Evolutionary conservation across 2,329 filamentous ascomycete species (phyloP).

Genomic region (Emergomyces orientalis): DNA sequence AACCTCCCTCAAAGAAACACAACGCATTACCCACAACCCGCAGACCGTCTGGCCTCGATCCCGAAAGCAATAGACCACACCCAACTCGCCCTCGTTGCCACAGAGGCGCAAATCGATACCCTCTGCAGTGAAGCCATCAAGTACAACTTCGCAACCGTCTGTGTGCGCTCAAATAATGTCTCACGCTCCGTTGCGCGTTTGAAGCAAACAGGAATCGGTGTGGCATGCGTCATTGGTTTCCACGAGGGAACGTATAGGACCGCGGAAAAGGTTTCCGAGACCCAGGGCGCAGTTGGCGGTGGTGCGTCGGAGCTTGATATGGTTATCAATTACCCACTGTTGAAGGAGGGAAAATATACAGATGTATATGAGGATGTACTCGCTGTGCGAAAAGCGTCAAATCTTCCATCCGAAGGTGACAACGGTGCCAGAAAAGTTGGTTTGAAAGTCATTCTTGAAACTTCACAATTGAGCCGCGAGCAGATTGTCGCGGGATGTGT

Average conservation of each 20-base stretch:
- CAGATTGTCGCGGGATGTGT: slow-evolving; percentile 47
- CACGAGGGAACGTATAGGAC: slow-evolving; percentile 50
- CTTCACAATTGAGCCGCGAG: slow-evolving; percentile 40
- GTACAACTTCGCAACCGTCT: slow-evolving; percentile 42
- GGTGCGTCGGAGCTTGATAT: slow-evolving; percentile 51
- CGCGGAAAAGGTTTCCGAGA: slow-evolving; percentile 44
- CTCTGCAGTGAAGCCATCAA: slow-evolving; percentile 48
- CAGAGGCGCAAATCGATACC: slow-evolving; percentile 41
- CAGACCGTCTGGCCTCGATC: slow-evolving; percentile 19
- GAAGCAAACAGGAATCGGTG: slow-evolving; percentile 37
- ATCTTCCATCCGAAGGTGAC: slow-evolving; percentile 25
- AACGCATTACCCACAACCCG: slow-evolving; percentile 19
- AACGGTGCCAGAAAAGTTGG: slow-evolving; percentile 29
- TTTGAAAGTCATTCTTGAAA: slow-evolving; percentile 52
- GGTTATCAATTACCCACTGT: slow-evolving; percentile 46
- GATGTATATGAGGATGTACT: slow-evolving; percentile 46
- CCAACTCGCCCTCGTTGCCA: slow-evolving; percentile 35
- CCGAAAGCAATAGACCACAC: slow-evolving; percentile 37
- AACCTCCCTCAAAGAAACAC: slow-evolving; percentile 19
- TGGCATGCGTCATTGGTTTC: slow-evolving; percentile 52
- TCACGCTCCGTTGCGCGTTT: slow-evolving; percentile 42
- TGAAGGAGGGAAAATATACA: slow-evolving; percentile 39
- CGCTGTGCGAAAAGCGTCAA: slow-evolving; percentile 39
- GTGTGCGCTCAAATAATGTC: slow-evolving; percentile 48
- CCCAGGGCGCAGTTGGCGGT: slow-evolving; percentile 38